Percentiles rank a stretch among this genome's conserved stretches.
Evolutionary conservation across 2,329 filamentous ascomycete genomes (phyloP).

Genomic region (Hyphodiscus sp.): DNA sequence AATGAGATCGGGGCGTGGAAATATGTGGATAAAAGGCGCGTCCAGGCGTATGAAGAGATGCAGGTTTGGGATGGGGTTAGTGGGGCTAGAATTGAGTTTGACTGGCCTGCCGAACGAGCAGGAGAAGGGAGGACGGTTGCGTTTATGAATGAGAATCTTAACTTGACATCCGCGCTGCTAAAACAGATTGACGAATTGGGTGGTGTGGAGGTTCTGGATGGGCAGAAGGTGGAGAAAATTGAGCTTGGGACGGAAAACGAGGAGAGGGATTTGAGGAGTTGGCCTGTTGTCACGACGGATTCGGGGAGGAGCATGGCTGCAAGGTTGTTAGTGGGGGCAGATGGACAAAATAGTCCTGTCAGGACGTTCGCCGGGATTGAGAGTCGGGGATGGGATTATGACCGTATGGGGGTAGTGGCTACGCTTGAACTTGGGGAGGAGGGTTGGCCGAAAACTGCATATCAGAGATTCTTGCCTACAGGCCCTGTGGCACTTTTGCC

Average conservation of each 20-base stretch:
- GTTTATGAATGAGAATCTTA: constrained; percentile 94
- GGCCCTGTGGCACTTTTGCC: constrained; percentile 90
- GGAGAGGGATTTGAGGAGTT: constrained; percentile 70
- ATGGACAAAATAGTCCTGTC: constrained; percentile 92
- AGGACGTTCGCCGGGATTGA: constrained; percentile 81
- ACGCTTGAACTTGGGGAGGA: constrained; percentile 67
- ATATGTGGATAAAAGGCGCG: constrained; percentile 63
- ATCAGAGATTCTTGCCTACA: constrained; percentile 89
- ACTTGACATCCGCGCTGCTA: constrained; percentile 75
- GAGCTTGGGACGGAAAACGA: constrained; percentile 62
- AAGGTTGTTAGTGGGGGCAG: constrained; percentile 82
- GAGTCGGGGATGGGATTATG: constrained; percentile 89
- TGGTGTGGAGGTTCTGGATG: constrained; percentile 65
- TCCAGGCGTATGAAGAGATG: constrained; percentile 92
- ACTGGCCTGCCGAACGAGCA: constrained; percentile 52
- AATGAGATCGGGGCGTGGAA: constrained; percentile 79
- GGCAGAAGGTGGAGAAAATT: constrained; percentile 74
- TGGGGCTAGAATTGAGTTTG: constrained; percentile 82
- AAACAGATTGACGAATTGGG: constrained; percentile 64
- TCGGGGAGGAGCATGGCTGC: constrained; percentile 63
- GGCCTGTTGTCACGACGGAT: constrained; percentile 76
- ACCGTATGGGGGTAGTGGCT: constrained; percentile 83
- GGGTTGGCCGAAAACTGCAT: constrained; percentile 68
- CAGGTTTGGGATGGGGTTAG: constrained; percentile 96
- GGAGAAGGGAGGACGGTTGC: constrained; percentile 65